Percentiles rank a stretch among this genome's conserved stretches.
phyloP scores from a whole-genome alignment of 768 basidiomycete genomes.

The Lentinula raphanica region DNA sequence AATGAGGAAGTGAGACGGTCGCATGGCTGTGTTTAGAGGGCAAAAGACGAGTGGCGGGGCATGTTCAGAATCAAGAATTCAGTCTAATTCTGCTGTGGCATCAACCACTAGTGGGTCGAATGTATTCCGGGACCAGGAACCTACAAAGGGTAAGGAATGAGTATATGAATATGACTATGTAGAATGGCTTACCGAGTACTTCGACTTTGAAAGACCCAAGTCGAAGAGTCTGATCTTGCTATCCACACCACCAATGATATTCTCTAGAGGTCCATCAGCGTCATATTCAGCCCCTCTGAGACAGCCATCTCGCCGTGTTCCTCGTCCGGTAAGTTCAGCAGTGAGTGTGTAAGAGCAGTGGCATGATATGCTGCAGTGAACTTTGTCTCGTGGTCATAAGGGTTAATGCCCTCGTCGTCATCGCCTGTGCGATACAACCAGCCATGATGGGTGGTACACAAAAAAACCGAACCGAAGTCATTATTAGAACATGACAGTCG shows the following conservation, averaged over 20 bases:
- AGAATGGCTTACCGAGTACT: slow-evolving; percentile 40
- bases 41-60: slow-evolving; percentile 23
- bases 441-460: slow-evolving; percentile 45
- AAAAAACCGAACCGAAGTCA: slow-evolving; percentile 64
- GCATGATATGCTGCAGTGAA: slow-evolving; percentile 90
- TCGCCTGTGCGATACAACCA: slow-evolving; percentile 55
- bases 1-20: slow-evolving; percentile 46
- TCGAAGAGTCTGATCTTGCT: slow-evolving; percentile 55
- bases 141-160: slow-evolving; percentile 2
- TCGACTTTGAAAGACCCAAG: slow-evolving; percentile 45
- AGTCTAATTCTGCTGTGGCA: slow-evolving; percentile 57
- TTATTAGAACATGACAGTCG: slow-evolving; percentile 59
- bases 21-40: slow-evolving; percentile 35
- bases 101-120: slow-evolving; percentile 59
- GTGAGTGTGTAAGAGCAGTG: slow-evolving; percentile 79
- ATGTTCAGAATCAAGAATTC: slow-evolving; percentile 52
- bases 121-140: slow-evolving; percentile 28
- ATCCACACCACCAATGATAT: slow-evolving; percentile 59
- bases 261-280: slow-evolving; percentile 72
- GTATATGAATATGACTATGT: background rate
- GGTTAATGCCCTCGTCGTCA: slow-evolving; percentile 63
- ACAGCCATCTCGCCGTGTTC: slow-evolving; percentile 22
- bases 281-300: slow-evolving; percentile 81
- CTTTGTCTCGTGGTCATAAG: slow-evolving; percentile 64
- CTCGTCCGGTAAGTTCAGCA: slow-evolving; percentile 65